A percentile compares a stretch with the other conserved stretches of the same genome.
These are phyloP conservation scores for Tylopilus subfusipes DNA, from an alignment of 768 basidiomycete genomes.

Conservation along the genomic window DNA sequence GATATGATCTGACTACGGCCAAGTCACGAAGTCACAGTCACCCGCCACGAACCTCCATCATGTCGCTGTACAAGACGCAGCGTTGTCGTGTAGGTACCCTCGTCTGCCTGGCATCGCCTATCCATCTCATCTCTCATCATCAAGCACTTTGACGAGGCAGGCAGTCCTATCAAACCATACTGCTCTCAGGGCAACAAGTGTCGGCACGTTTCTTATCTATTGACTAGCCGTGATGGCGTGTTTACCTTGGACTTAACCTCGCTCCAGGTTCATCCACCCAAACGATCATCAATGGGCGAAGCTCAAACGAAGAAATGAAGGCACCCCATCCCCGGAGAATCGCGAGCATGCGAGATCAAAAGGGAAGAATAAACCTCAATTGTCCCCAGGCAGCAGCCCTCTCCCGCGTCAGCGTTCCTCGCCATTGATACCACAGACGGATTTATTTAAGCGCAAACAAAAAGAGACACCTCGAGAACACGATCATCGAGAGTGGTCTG, in stretches of 20 bases:
- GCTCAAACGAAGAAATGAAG: conserved; percentile 17
- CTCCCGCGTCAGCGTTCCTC: conserved; percentile 26
- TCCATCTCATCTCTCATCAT: conserved; percentile 15
- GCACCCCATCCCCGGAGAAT: conserved; percentile 19
- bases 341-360: conserved; percentile 23
- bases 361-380: conserved; percentile 20
- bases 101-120: conserved; percentile 4
- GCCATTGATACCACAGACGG: conserved; percentile 43
- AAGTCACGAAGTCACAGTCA: conserved; percentile 24
- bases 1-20: neutral
- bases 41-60: conserved; percentile 12
- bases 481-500: conserved; percentile 21
- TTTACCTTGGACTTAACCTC: conserved; percentile 5
- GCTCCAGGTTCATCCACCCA: conserved; percentile 48
- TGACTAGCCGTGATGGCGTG: conserved; percentile 4
- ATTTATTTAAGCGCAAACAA: conserved; percentile 38
- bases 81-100: conserved; percentile 43
- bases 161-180: conserved; percentile 38
- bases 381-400: conserved; percentile 21
- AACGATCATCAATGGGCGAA: conserved; percentile 42
- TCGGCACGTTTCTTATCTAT: conserved; percentile 37
- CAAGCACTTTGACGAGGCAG: conserved; percentile 49
- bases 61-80: conserved; percentile 42
- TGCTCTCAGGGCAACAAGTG: conserved; percentile 49
- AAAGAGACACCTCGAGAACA: conserved; percentile 21